These are phyloP conservation scores for Metarhizium brunneum DNA, from an alignment of 2,329 filamentous ascomycete genomes.

Conservation along the genomic window DNA sequence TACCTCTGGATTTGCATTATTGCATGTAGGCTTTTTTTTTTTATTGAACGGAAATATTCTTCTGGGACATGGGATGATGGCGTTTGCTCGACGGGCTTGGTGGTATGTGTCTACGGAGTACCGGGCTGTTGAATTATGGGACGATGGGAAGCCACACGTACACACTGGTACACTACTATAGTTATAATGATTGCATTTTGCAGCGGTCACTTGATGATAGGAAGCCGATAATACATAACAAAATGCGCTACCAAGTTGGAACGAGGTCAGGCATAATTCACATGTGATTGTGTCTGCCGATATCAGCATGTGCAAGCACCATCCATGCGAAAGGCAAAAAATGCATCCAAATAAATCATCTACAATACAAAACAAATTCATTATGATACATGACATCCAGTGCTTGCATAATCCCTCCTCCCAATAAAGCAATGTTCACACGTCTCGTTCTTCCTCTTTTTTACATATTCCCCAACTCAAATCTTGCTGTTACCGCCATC, in stretches of 20 bases:
- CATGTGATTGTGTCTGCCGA: too few relatives aligned
- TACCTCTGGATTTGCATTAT: not conserved
- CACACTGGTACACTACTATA: not conserved
- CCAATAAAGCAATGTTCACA: not conserved
- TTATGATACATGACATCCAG: conserved; percentile 5
- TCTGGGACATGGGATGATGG: not conserved
- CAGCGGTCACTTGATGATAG: not conserved
- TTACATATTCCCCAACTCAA: not conserved
- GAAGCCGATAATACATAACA: not conserved
- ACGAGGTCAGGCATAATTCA: too few relatives aligned
- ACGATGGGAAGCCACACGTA: not conserved
- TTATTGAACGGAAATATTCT: not conserved
- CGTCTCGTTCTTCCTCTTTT: not conserved
- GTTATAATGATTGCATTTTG: not conserved
- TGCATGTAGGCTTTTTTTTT: too few relatives aligned
- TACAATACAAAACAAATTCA: conserved; percentile 2
- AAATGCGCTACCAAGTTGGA: too few relatives aligned
- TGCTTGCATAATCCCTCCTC: not conserved
- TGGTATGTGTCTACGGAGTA: not conserved
- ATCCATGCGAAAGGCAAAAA: not conserved
- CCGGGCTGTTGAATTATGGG: not conserved
- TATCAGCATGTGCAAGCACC: not conserved
- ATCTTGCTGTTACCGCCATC: conserved; percentile 21
- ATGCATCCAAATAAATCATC: not conserved
- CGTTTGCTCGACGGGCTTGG: not conserved